Percentiles rank a stretch among this genome's conserved stretches.
phyloP scores from a whole-genome alignment of 768 basidiomycete genomes.

The Daedaleopsis sinensis region DNA sequence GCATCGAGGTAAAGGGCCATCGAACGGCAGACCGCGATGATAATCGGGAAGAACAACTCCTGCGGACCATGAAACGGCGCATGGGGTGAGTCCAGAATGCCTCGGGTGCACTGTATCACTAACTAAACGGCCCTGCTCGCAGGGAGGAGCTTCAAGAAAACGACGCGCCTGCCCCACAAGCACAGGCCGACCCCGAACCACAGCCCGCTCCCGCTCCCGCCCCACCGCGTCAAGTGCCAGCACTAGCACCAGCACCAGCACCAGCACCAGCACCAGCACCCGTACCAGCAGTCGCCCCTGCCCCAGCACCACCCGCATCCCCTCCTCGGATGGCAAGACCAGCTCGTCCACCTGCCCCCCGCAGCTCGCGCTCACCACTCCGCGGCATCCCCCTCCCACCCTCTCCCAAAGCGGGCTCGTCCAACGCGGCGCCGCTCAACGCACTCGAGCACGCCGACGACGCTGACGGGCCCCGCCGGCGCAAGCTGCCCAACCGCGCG shows the following conservation, averaged over 20 bases:
- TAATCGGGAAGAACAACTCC: conserved; percentile 60
- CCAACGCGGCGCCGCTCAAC: background rate
- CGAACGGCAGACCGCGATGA: conserved; percentile 66
- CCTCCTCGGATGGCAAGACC: background rate
- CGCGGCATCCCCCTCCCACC: conserved; percentile 23
- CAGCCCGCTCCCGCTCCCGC: background rate
- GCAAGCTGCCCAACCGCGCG: conserved; percentile 24
- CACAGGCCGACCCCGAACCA: background rate
- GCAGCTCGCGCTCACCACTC: conserved; percentile 23
- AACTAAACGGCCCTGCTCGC: conserved; percentile 18
- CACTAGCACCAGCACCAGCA: conserved; percentile 7
- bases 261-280: conserved; percentile 7
- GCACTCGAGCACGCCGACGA: conserved; percentile 27
- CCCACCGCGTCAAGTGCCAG: background rate
- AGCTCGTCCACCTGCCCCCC: background rate
- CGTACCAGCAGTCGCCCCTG: conserved; percentile 3
- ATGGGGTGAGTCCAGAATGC: conserved; percentile 57
- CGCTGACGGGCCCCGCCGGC: conserved; percentile 26
- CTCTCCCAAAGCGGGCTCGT: conserved; percentile 22
- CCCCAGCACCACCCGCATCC: conserved; percentile 16
- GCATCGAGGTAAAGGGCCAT: conserved; percentile 61
- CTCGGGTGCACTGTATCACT: background rate
- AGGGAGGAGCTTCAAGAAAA: conserved; percentile 6
- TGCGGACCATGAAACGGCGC: conserved; percentile 58
- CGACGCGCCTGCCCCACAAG: background rate